Conservation (phyloP, 1,139 yeast species). For the Nakaseomyces kungkrabaensis region DNA sequence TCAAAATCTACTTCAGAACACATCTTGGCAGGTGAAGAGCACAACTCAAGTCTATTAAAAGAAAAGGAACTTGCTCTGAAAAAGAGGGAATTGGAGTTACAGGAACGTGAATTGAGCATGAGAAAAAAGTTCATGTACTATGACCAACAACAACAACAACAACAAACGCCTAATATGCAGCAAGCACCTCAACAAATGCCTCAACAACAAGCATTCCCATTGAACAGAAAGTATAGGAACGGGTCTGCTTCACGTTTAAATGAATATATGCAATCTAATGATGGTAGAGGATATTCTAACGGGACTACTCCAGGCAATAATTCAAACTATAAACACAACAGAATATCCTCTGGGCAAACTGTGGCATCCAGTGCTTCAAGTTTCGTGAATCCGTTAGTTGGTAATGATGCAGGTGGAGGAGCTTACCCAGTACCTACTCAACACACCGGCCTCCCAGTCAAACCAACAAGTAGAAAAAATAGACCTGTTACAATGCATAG, state of each 20-base stretch:
- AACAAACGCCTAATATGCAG: slow-evolving; percentile 1
- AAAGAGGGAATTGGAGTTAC: slow-evolving; percentile 37
- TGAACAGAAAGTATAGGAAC: slow-evolving; percentile 6
- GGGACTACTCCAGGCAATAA: not conserved
- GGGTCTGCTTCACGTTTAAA: slow-evolving; percentile 3
- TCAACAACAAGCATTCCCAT: slow-evolving; percentile 8
- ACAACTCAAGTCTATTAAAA: slow-evolving; percentile 9
- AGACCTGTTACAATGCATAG: slow-evolving; percentile 24
- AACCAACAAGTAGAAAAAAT: slow-evolving; percentile 28
- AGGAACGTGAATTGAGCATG: slow-evolving; percentile 31
- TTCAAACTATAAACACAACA: slow-evolving; percentile 5
- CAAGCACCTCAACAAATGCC: slow-evolving; percentile 6
- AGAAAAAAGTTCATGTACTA: slow-evolving; percentile 5
- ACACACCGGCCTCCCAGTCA: slow-evolving; percentile 7
- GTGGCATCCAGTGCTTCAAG: not conserved
- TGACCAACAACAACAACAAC: slow-evolving; percentile 3
- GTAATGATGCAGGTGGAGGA: not conserved
- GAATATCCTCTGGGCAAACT: slow-evolving; percentile 2
- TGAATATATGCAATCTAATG: not conserved
- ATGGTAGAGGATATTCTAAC: not conserved
- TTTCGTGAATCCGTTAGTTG: not conserved
- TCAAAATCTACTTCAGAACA: not conserved
- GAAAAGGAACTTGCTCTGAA: slow-evolving; percentile 36
- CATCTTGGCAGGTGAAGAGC: not conserved
- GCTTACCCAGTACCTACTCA: not conserved